Percentiles rank a stretch among this genome's conserved stretches.
Evolutionary conservation across 129 eudicot species (phyloP).

Genomic region (Flaveria linearis): DNA sequence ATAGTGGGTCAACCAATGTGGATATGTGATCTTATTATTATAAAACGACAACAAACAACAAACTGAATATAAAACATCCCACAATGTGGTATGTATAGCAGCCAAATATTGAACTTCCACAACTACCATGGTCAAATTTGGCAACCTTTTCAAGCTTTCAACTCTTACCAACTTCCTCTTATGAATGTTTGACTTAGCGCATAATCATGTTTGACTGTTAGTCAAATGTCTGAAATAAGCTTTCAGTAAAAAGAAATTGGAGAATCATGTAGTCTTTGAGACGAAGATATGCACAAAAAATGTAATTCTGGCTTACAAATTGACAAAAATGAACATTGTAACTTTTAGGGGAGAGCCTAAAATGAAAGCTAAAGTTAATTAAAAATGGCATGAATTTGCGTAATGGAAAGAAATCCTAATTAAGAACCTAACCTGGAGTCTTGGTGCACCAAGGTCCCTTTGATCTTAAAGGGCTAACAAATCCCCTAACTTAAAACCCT

Average conservation of each 20-base stretch:
- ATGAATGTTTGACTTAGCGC: conserved; percentile 19
- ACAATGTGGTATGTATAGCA: conserved; percentile 22
- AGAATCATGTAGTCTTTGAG: conserved; percentile 5
- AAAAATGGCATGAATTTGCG: neutral
- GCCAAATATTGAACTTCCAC: conserved; percentile 20
- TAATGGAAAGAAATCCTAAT: neutral
- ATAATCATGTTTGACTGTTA: conserved; percentile 14
- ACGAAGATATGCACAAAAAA: neutral
- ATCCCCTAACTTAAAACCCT: conserved; percentile 22
- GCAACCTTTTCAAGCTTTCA: conserved; percentile 31
- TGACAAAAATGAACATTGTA: neutral
- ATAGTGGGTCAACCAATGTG: conserved; percentile 11
- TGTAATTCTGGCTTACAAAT: neutral
- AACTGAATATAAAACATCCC: conserved; percentile 17
- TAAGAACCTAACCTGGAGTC: neutral
- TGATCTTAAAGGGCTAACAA: conserved; percentile 7
- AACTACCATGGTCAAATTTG: conserved; percentile 32
- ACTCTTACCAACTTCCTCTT: conserved; percentile 6
- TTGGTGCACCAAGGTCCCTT: neutral
- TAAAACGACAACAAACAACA: conserved; percentile 30
- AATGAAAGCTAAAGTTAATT: neutral
- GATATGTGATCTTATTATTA: conserved; percentile 15
- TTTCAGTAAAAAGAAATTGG: neutral
- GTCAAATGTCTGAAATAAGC: conserved; percentile 9
- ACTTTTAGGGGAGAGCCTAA: neutral